Conservation (phyloP, 2,329 filamentous ascomycete species). For the Tolypocladium paradoxum region DNA sequence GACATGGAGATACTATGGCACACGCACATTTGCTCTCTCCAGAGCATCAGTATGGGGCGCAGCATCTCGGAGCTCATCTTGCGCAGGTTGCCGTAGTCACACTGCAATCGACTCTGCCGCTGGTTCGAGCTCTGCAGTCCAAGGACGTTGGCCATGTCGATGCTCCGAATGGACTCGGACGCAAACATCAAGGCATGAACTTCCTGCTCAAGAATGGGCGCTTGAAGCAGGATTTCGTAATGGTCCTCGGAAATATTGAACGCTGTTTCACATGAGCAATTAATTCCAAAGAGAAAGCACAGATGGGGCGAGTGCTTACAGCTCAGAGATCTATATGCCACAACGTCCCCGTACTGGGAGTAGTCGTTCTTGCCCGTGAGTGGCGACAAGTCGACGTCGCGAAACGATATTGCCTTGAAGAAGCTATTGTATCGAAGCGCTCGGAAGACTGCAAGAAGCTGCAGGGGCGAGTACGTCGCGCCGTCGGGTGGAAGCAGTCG, state of each 20-base stretch:
- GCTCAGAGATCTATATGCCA: conserved; percentile 41
- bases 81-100: conserved; percentile 10
- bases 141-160: conserved; percentile 38
- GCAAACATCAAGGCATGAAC: conserved; percentile 45
- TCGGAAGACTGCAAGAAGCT: conserved; percentile 45
- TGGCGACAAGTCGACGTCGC: conserved; percentile 36
- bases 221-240: conserved; percentile 35
- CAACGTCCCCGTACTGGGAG: conserved; percentile 30
- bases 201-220: conserved; percentile 43
- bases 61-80: conserved; percentile 29
- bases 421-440: conserved; percentile 49
- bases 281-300: not conserved
- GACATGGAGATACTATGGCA: conserved; percentile 41
- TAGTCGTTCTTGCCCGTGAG: conserved; percentile 30
- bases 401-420: conserved; percentile 47
- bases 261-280: conserved; percentile 17
- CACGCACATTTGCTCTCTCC: conserved; percentile 32
- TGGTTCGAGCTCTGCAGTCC: conserved; percentile 14
- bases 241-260: conserved; percentile 37
- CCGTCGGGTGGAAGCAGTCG: conserved; percentile 34
- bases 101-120: conserved; percentile 11
- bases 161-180: conserved; percentile 42
- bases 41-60: conserved; percentile 37
- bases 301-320: conserved; percentile 5
- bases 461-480: conserved; percentile 33